Percentiles rank a stretch among this genome's conserved stretches.
Evolutionary conservation across 2,329 filamentous ascomycete species (phyloP).

Genomic region (Diaporthe citrichinensis): DNA sequence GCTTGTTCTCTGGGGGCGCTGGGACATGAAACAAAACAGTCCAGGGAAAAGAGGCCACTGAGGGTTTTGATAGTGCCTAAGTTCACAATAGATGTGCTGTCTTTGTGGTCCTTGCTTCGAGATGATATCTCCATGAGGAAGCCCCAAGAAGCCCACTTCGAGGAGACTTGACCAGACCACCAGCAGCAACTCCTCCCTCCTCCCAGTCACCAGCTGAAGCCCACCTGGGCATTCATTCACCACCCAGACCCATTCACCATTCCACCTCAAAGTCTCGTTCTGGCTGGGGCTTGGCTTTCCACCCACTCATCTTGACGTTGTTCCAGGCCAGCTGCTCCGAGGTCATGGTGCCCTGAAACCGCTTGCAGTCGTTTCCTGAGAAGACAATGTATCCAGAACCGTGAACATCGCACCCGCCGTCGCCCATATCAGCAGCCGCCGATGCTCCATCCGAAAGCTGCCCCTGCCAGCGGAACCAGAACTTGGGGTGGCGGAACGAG

Average conservation of each 20-base stretch:
- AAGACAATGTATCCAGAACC: slow-evolving; percentile 47
- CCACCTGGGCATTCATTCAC: background rate
- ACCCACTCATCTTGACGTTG: slow-evolving; percentile 43
- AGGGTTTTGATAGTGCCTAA: background rate
- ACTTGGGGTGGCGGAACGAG: slow-evolving; percentile 47
- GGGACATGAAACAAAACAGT: background rate
- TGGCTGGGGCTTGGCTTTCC: slow-evolving; percentile 43
- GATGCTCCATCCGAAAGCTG: background rate
- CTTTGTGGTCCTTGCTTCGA: background rate
- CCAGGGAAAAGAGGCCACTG: background rate
- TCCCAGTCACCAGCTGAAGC: background rate
- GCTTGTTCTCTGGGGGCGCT: background rate
- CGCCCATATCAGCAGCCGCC: slow-evolving; percentile 20
- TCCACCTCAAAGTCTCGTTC: slow-evolving; percentile 44
- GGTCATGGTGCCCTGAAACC: slow-evolving; percentile 46
- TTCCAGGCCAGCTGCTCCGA: slow-evolving; percentile 45
- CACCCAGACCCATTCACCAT: slow-evolving; percentile 7
- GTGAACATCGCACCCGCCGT: slow-evolving; percentile 19
- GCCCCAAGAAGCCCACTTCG: background rate
- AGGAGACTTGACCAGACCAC: background rate
- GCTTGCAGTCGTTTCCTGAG: slow-evolving; percentile 45
- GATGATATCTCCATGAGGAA: background rate
- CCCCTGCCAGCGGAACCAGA: slow-evolving; percentile 46
- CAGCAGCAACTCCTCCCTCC: background rate
- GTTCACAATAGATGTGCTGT: background rate